Base-by-base conservation (phyloP, 176 grass and related monocot species). In the Bonia amplexicaulis region DNA sequence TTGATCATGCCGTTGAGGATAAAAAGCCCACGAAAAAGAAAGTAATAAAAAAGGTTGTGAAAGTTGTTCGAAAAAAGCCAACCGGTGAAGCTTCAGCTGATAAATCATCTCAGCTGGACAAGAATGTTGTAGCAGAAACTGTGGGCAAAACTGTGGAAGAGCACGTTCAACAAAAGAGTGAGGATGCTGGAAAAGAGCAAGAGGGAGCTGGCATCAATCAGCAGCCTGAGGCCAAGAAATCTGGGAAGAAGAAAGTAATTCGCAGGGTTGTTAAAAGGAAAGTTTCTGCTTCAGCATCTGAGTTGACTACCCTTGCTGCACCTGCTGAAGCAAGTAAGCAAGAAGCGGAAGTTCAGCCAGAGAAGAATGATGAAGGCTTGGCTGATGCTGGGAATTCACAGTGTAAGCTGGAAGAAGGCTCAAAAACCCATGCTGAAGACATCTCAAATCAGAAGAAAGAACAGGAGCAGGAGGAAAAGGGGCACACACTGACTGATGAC, bases 231-330 rank as follows among this genome's bases (percentile, higher is more conserved):
- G 76, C 81, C 54, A 95, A 87, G 88, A 92, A 85, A 79, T 33
- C 80, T 81, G 88, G 81, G 8, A 99, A 96, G 82, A 99, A 91
- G 92, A 96, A 94, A 83, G n/a, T 99, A 73, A 92, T 99, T 86
- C 89, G 93, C 83, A 96, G 93, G 64, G 58, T 99, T 82, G 81
- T 99, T 79, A 99, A 99, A 84, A 90, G 88, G 78, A 99, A 94
- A 74, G 74, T 94, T 53, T 79, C 89, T 54, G 66, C 73, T 23
- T 78, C 86, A 85, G 80, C 76, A 66, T 54, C 62, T 2, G 89
- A 95, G 53, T 76, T 73, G 58, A 80, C 80, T 82, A 64, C 53
- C 17, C 12, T 70, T 57, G 64, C 77, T 85, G 88, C 69, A 20
- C 81, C 85, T 69, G 67, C 84, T 79, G 97, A 90, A 82, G 57